phyloP scores from a whole-genome alignment of 768 basidiomycete species.

The Trametes punicea region DNA sequence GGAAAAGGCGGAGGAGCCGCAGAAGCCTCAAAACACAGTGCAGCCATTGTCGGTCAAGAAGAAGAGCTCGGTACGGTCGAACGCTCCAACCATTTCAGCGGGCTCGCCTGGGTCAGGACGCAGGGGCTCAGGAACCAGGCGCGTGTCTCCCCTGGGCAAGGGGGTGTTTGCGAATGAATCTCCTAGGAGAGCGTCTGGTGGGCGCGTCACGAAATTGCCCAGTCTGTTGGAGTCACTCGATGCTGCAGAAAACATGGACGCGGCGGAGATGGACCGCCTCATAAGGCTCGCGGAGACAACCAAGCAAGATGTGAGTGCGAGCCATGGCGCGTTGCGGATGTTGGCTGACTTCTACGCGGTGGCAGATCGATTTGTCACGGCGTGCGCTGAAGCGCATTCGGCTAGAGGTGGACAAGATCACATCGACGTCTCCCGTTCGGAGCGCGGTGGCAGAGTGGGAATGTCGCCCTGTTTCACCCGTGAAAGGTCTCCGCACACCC shows the following conservation, averaged over 20 bases:
- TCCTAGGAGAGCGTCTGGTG: slow-evolving; percentile 23
- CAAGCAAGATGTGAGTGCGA: slow-evolving; percentile 58
- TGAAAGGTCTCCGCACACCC: slow-evolving; percentile 47
- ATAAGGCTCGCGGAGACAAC: slow-evolving; percentile 50
- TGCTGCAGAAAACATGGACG: slow-evolving; percentile 15
- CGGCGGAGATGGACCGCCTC: slow-evolving; percentile 43
- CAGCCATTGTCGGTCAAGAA: slow-evolving; percentile 87
- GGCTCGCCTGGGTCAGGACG: slow-evolving; percentile 31
- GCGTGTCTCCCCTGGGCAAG: slow-evolving; percentile 38
- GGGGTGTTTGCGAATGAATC: slow-evolving; percentile 18
- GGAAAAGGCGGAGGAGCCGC: slow-evolving; percentile 29
- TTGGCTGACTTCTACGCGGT: slow-evolving; percentile 7
- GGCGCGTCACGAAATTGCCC: slow-evolving; percentile 10
- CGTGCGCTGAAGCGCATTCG: slow-evolving; percentile 74
- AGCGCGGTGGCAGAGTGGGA: slow-evolving; percentile 17
- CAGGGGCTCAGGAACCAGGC: slow-evolving; percentile 36
- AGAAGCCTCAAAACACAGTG: slow-evolving; percentile 42
- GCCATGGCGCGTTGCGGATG: neutral
- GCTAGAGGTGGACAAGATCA: slow-evolving; percentile 54
- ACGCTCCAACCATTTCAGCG: slow-evolving; percentile 17
- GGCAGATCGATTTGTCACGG: slow-evolving; percentile 67
- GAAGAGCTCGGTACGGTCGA: slow-evolving; percentile 61
- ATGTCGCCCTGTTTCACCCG: slow-evolving; percentile 48
- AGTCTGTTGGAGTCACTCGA: slow-evolving; percentile 7
- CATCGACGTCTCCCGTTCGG: slow-evolving; percentile 15